A percentile compares a stretch with the other conserved stretches of the same genome.
Evolutionary conservation across 768 basidiomycete genomes (phyloP).

Genomic region (Agrocybe pediades): DNA sequence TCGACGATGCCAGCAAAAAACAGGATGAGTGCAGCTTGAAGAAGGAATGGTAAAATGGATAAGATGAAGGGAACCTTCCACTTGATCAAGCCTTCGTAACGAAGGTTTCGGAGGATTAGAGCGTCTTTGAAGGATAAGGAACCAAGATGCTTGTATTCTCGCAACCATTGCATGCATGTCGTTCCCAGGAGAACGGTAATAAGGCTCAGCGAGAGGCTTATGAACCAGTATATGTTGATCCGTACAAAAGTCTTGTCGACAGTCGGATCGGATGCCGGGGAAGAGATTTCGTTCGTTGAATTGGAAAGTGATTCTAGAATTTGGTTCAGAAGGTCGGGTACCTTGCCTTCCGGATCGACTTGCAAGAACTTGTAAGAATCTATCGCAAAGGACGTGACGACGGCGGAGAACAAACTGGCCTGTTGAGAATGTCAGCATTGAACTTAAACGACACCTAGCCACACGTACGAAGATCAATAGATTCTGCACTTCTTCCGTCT

Average conservation of each 20-base stretch:
- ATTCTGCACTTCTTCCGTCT: neutral
- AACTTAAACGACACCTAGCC: neutral
- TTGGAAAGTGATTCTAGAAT: neutral
- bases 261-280: neutral
- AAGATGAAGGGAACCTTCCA: constrained; percentile 29
- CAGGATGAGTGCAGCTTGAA: constrained; percentile 26
- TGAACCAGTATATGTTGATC: constrained; percentile 25
- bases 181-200: constrained; percentile 24
- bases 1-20: constrained; percentile 30
- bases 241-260: constrained; percentile 15
- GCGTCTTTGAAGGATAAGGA: constrained; percentile 19
- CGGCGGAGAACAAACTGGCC: constrained; percentile 24
- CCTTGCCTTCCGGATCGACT: constrained; percentile 7
- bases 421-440: neutral
- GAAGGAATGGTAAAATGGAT: constrained; percentile 24
- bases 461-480: neutral
- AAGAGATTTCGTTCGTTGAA: neutral
- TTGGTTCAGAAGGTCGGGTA: neutral
- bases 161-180: constrained; percentile 28
- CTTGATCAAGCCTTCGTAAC: constrained; percentile 22
- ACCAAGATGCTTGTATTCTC: constrained; percentile 23
- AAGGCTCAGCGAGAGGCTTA: constrained; percentile 24
- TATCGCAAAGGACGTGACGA: constrained; percentile 22
- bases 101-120: constrained; percentile 25
- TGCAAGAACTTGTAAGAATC: constrained; percentile 22